Conservation (phyloP, 2,329 filamentous ascomycete species). For the Aspergillus niger region DNA sequence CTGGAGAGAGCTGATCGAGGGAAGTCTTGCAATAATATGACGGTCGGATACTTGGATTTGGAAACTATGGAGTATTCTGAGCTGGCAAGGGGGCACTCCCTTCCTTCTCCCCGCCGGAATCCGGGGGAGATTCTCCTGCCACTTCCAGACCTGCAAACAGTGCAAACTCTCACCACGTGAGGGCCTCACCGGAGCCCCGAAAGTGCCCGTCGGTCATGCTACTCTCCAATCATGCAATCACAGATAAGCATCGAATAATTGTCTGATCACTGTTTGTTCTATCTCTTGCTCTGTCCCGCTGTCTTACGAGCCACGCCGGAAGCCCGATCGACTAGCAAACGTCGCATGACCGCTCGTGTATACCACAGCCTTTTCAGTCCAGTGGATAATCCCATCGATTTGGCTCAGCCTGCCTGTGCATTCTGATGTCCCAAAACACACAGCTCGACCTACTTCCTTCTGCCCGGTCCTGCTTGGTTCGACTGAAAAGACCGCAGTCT, state of each 20-base stretch:
- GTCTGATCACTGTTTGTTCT: no score
- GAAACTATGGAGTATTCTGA: neutral
- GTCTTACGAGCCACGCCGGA: no score
- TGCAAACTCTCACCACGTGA: neutral
- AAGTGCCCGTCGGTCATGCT: neutral
- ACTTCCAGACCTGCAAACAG: neutral
- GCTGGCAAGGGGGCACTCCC: neutral
- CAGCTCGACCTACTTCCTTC: no score
- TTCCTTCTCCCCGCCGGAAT: neutral
- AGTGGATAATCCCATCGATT: no score
- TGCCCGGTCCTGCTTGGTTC: no score
- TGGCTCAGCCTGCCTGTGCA: no score
- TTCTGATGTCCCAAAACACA: no score
- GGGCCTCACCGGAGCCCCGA: neutral
- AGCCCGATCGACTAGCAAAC: no score
- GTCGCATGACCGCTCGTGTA: no score
- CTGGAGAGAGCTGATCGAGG: neutral
- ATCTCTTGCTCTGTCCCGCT: no score
- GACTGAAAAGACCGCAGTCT: no score
- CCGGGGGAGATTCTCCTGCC: neutral
- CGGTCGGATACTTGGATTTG: neutral
- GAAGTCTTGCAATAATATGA: neutral
- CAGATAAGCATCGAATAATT: neutral
- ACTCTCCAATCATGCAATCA: neutral
- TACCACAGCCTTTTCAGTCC: no score